Evolutionary conservation across 495 filamentous ascomycete genomes (phyloP).

Genomic region (Xylaria castorea): DNA sequence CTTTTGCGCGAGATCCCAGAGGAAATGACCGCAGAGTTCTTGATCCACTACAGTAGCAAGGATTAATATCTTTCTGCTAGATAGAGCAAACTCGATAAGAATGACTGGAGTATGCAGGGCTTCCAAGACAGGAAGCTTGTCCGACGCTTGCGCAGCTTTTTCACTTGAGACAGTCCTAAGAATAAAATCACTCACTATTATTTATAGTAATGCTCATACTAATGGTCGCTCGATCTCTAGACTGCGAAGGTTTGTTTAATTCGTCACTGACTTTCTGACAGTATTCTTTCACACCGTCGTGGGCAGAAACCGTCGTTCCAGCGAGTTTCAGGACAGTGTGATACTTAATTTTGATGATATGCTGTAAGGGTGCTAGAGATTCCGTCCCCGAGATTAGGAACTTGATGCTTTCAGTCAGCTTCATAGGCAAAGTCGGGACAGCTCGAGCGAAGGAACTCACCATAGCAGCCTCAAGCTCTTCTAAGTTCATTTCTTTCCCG

Average conservation of each 20-base stretch:
- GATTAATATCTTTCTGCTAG: neutral
- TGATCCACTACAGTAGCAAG: constrained; percentile 20
- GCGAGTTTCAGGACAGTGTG: constrained; percentile 26
- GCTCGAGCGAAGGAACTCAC: constrained; percentile 2
- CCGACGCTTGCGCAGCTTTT: neutral
- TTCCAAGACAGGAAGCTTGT: neutral
- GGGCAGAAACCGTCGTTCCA: constrained; percentile 5
- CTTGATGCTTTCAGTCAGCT: constrained; percentile 4
- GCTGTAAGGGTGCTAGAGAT: constrained; percentile 23
- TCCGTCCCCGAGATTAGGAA: constrained; percentile 29
- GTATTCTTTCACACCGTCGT: constrained; percentile 21
- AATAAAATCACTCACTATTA: constrained; percentile 1
- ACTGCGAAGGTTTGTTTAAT: neutral
- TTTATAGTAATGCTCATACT: constrained; percentile 33
- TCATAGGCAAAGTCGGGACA: neutral
- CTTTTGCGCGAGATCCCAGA: constrained; percentile 33
- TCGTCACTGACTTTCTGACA: constrained; percentile 2
- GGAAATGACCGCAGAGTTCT: constrained; percentile 31
- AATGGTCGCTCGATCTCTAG: constrained; percentile 27
- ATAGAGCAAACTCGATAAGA: neutral
- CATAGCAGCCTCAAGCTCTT: constrained; percentile 28
- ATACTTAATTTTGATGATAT: constrained; percentile 30
- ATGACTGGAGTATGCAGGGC: neutral
- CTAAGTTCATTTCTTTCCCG: constrained; percentile 10
- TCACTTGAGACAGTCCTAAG: neutral